These are phyloP conservation scores for Gliomastix tumulicola DNA, from an alignment of 2,329 filamentous ascomycete genomes.

Conservation along the genomic window DNA sequence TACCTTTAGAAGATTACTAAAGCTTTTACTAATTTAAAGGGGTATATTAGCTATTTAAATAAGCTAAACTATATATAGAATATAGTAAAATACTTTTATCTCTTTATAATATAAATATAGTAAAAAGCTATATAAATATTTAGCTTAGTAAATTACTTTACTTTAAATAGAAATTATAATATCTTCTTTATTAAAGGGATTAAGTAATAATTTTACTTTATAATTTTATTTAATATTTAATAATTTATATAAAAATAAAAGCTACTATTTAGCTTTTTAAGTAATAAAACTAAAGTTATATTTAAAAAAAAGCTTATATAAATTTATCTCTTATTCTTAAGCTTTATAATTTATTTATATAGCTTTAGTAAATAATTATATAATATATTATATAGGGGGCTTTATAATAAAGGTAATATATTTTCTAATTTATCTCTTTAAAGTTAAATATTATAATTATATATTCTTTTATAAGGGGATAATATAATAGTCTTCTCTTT, in stretches of 20 bases:
- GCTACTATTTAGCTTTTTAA: not conserved
- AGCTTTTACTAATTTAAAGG: not conserved
- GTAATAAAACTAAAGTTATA: not conserved
- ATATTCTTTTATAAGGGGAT: not conserved
- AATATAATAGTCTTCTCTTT: not conserved
- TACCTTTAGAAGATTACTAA: not conserved
- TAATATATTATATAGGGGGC: not conserved
- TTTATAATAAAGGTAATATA: not conserved
- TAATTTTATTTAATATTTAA: not conserved
- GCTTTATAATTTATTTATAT: not conserved
- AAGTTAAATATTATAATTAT: not conserved
- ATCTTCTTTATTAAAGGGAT: not conserved
- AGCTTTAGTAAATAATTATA: not conserved
- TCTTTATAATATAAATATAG: not conserved
- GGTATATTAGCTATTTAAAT: not conserved
- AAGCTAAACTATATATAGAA: too few species aligned
- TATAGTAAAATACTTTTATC: too few species aligned
- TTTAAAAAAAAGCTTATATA: not conserved
- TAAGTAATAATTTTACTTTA: not conserved
- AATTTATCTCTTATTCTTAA: not conserved
- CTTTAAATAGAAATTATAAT: not conserved
- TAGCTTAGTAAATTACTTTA: too few species aligned
- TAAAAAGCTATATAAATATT: not conserved
- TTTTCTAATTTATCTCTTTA: not conserved
- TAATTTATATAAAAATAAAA: not conserved